Percentiles rank a stretch among this genome's conserved stretches.
Evolutionary conservation across 129 eudicot species (phyloP).

Genomic region (Apium graveolens): DNA sequence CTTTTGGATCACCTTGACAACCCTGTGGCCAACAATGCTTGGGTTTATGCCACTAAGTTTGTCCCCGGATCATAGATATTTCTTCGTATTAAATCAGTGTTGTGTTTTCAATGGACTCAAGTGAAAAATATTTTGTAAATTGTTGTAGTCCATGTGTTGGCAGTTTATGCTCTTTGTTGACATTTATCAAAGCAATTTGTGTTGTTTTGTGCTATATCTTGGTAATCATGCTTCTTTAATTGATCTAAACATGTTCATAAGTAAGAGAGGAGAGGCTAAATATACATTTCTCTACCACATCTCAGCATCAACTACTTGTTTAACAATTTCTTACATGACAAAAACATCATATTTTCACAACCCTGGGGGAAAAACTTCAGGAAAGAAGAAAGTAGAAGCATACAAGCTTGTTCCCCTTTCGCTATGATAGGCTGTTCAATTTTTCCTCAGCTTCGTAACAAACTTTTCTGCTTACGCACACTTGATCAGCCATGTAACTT

Average conservation of each 20-base stretch:
- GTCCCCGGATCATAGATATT: slow-evolving; percentile 21
- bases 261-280: no score
- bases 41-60: slow-evolving; percentile 30
- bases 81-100: background rate
- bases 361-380: background rate
- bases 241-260: background rate
- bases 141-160: background rate
- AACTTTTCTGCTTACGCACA: background rate
- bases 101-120: background rate
- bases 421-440: background rate
- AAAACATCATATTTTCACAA: background rate
- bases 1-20: slow-evolving; percentile 27
- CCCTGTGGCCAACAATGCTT: slow-evolving; percentile 28
- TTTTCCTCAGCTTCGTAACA: slow-evolving; percentile 3
- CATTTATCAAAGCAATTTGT: slow-evolving; percentile 7
- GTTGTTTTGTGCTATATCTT: background rate
- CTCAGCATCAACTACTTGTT: slow-evolving; percentile 7
- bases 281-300: slow-evolving; percentile 11
- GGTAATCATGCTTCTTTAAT: background rate
- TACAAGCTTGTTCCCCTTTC: background rate
- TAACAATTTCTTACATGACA: background rate
- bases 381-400: background rate
- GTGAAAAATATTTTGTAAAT: slow-evolving; percentile 10
- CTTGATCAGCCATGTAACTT: background rate
- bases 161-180: background rate